phyloP scores from a whole-genome alignment of 345 rosid genomes.

The Gossypium herbaceum region DNA sequence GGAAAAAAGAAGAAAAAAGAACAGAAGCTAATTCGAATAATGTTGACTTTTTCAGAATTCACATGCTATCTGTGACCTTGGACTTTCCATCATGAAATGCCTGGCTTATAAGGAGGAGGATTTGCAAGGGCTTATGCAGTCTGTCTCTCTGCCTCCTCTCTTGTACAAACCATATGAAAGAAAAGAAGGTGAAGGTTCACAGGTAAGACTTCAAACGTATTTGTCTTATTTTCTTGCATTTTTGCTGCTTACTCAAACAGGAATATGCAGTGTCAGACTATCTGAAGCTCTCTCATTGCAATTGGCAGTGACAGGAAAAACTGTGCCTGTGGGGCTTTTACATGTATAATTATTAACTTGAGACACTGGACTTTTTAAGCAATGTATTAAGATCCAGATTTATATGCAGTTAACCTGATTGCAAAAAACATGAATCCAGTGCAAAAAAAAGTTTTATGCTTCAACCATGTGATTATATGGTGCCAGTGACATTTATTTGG shows the following conservation, averaged over 20 bases:
- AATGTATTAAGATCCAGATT: neutral
- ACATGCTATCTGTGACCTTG: slow-evolving; percentile 85
- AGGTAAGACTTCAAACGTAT: slow-evolving; percentile 36
- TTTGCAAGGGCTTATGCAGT: slow-evolving; percentile 30
- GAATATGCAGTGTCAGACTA: neutral
- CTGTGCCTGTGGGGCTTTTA: neutral
- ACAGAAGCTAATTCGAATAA: slow-evolving; percentile 17
- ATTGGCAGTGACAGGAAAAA: neutral
- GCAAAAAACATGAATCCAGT: neutral
- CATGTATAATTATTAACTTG: neutral
- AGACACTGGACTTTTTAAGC: neutral
- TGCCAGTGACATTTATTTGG: neutral
- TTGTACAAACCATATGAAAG: slow-evolving; percentile 64
- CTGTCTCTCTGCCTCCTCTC: slow-evolving; percentile 53
- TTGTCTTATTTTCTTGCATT: neutral
- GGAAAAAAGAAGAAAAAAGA: neutral
- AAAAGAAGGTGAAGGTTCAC: slow-evolving; percentile 40
- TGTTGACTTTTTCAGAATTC: slow-evolving; percentile 55
- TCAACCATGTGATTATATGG: neutral
- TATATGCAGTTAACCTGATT: neutral
- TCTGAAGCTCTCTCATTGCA: neutral
- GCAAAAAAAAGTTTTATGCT: neutral
- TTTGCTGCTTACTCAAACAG: neutral
- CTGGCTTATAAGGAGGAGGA: slow-evolving; percentile 46
- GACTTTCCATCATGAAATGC: slow-evolving; percentile 17